Evolutionary conservation across 306 rosid genomes (phyloP), one percentile per base, ranked within the genome.

Genomic region (Sphenostylis stenocarpa): DNA sequence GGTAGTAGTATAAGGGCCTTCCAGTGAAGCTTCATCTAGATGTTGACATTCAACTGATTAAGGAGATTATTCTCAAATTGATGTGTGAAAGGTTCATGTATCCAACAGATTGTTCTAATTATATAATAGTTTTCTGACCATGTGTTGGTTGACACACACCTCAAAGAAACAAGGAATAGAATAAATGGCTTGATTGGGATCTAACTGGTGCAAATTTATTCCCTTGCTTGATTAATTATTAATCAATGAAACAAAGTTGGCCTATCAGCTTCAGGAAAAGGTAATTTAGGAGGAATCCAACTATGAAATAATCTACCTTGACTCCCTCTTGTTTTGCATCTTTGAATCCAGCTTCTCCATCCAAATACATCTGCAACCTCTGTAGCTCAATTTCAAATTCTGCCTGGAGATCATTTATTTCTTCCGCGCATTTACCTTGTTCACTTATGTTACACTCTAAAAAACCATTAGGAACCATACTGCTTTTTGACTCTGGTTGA

Each of bases 381-480:
- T 92, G 92, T 34, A 92, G 84, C 85, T 95, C 99, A 43, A 87
- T 84, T 49, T 86, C 91, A 73, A 95, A 89, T 77, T 95, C 96
- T 36, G 80, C 89, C 86, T 91, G 92, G 7, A 95, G 91, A 60
- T 84, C 89, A 38, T 82, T 84, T 52, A 92, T 92, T 53, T 81
- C 92, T 49, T 82, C 86, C n/a, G 33, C 86, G 52, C 75, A 73
- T 34, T 83, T 87, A 52, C 67, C 87, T 72, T 72, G 84, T 67
- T 82, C 80, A 12, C 66, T 48, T 9, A 66, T n/a, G 16, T 67
- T 12, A 72, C 5, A 81, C 9, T 63, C 85, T 53, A 69, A 49
- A 72, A 80, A 80, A 23, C 68, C 69, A 24, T 83, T 79, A 44
- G 75, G 66, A 49, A 69, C 78, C 73, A 13, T 13, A 24, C 51